Percentiles rank a stretch among this genome's conserved stretches.
Conservation (phyloP, 495 filamentous ascomycete genomes). For the Trichodelitschia bisporula region DNA sequence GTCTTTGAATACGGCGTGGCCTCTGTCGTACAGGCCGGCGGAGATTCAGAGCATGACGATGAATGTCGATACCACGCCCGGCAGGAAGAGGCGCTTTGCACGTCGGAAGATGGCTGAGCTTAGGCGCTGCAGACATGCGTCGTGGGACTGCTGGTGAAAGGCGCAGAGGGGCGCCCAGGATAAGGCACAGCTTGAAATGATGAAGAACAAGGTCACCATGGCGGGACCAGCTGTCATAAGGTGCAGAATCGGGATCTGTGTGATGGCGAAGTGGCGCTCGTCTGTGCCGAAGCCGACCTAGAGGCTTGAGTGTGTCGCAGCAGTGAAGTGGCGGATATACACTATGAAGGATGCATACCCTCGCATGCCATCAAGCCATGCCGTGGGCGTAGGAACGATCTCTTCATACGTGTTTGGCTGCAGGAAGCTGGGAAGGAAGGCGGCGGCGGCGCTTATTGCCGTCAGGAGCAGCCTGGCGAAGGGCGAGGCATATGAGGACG, state of each 20-base stretch:
- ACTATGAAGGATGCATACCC: slow-evolving; percentile 9
- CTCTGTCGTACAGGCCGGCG: background rate
- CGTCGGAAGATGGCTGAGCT: slow-evolving; percentile 23
- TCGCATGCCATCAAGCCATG: slow-evolving; percentile 8
- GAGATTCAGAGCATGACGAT: slow-evolving; percentile 18
- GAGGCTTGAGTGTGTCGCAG: background rate
- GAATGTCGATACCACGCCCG: slow-evolving; percentile 23
- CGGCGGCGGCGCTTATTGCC: too few species aligned
- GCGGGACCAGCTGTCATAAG: background rate
- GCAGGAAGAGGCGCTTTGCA: slow-evolving; percentile 21
- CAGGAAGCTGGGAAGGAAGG: too few species aligned
- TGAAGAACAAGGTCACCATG: slow-evolving; percentile 20
- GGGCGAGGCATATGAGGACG: too few species aligned
- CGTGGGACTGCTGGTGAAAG: background rate
- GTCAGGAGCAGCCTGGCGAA: too few species aligned
- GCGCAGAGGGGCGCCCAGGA: slow-evolving; percentile 23
- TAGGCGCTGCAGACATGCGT: slow-evolving; percentile 15
- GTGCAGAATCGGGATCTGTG: slow-evolving; percentile 1
- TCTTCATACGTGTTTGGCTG: too few species aligned
- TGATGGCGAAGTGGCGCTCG: background rate
- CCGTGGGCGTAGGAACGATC: slow-evolving; percentile 2
- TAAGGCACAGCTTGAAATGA: slow-evolving; percentile 17
- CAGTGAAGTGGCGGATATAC: slow-evolving; percentile 3
- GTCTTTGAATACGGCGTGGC: background rate
- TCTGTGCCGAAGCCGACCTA: background rate